Base-by-base conservation (phyloP, 1,284 basidiomycete species). In the Austroboletus novae-zelandiae region DNA sequence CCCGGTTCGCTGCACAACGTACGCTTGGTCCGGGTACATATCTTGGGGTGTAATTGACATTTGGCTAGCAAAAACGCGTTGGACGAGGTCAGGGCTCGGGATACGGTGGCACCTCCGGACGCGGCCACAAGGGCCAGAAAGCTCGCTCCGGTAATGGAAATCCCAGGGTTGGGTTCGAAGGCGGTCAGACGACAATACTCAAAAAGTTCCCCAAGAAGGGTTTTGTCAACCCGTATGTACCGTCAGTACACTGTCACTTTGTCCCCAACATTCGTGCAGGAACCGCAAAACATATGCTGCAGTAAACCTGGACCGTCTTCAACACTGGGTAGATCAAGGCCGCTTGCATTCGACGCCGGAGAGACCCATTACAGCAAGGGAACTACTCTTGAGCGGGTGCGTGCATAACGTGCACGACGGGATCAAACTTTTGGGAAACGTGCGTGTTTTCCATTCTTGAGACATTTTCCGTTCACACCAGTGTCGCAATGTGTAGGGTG, bases 91-190 rank as follows among this genome's bases (percentile, higher is more conserved):
- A 91, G 70, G 89, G 89, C 18, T 94, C 93, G 1, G 89, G 89
- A 29, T 82, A 91, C 58, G 96, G 96, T 61, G 89, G 93, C 51
- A 98, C 94, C 0, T 86, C 94, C 5, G 94, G 94, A 55, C 83
- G 93, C 49, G 96, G 96, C 73, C 84, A 93, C 71, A 99, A 99
- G 66, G 96, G 96, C 62, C 94, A 97, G 70, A 96, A 95, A 54
- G 89, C 95, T 40, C 84, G 96, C 50, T 83, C 91, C 18, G 95
- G 96, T 6, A 88, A 91, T 60, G 91, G 94, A n/a, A 91, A 93
- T 42, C 65, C 65, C 25, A 84, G 80, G 57, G 77, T 83, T 29
- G 85, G 87, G 7, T 99, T 98, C 60, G 95, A 97, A 70, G 96
- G 96, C 65, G 96, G 96, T 58, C 96, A 98, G 70, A 98, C 94